A percentile compares a stretch with the other conserved stretches of the same genome.
These are phyloP conservation scores for Epipyxis sp. DNA, from an alignment of 108 stramenopile species.

Conservation along the genomic window DNA sequence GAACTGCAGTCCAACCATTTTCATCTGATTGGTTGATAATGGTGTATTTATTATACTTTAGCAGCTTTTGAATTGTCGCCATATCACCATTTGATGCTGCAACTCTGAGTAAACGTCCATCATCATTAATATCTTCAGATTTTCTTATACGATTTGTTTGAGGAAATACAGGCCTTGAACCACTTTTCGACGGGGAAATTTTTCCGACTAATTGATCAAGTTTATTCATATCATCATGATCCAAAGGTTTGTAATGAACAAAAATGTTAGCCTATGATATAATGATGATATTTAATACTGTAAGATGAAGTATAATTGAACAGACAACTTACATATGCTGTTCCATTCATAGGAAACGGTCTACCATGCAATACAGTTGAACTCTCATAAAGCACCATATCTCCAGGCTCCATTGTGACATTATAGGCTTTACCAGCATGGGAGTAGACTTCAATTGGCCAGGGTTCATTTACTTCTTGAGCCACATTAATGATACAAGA, in stretches of 20 bases:
- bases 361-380: constrained; percentile 82
- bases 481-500: constrained; percentile 63
- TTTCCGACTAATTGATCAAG: constrained; percentile 19
- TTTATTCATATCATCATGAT: constrained; percentile 20
- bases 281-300: not conserved
- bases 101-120: not conserved
- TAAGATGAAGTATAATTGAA: not conserved
- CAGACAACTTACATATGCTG: constrained; percentile 44
- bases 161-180: not conserved
- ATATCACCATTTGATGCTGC: constrained; percentile 1
- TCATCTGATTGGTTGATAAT: not conserved
- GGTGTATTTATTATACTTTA: not conserved
- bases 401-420: constrained; percentile 86
- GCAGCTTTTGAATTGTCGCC: not conserved
- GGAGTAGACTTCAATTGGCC: constrained; percentile 82
- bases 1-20: constrained; percentile 29
- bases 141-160: not conserved
- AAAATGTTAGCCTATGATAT: constrained; percentile 69
- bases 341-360: constrained; percentile 77
- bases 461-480: constrained; percentile 76
- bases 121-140: not conserved
- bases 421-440: constrained; percentile 78
- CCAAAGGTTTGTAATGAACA: constrained; percentile 77
- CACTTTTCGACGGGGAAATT: not conserved
- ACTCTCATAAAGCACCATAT: constrained; percentile 82